These are phyloP conservation scores for Cladosporium oxysporum DNA, from an alignment of 2,329 filamentous ascomycete genomes.

Conservation along the genomic window DNA sequence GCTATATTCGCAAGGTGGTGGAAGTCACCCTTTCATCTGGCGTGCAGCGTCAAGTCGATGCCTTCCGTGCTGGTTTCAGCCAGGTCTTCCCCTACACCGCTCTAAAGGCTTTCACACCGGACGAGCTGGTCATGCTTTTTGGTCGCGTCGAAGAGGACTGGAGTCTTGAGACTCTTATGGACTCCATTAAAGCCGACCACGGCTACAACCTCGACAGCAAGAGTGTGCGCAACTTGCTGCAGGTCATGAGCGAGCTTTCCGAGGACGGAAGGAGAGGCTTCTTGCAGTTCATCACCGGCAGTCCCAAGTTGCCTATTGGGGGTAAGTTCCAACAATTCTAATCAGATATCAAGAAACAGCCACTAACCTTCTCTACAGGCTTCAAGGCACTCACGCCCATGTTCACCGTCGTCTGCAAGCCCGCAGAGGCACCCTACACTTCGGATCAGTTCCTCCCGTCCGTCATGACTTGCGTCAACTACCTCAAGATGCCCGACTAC, in stretches of 20 bases:
- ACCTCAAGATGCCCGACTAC: constrained; percentile 96
- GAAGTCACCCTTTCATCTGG: constrained; percentile 89
- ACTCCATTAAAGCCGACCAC: constrained; percentile 98
- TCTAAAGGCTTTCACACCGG: constrained; percentile 88
- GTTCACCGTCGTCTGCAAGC: constrained; percentile 99
- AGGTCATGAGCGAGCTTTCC: constrained; percentile 88
- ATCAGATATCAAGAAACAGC: background rate
- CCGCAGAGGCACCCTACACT: constrained; percentile 89
- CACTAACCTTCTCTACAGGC: constrained; percentile 55
- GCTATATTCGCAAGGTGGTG: constrained; percentile 85
- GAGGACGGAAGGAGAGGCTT: constrained; percentile 81
- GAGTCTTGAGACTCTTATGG: constrained; percentile 95
- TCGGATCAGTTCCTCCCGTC: constrained; percentile 98
- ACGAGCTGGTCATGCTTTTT: constrained; percentile 92
- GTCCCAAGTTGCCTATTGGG: constrained; percentile 96
- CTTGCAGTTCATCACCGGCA: constrained; percentile 95
- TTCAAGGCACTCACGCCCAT: constrained; percentile 97
- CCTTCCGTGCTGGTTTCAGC: constrained; percentile 88
- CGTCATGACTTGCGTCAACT: constrained; percentile 99
- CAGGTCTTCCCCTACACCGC: constrained; percentile 96
- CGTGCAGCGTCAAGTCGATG: constrained; percentile 84
- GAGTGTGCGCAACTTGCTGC: constrained; percentile 88
- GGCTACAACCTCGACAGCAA: constrained; percentile 98
- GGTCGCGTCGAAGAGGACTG: constrained; percentile 93
- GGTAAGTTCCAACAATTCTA: constrained; percentile 59